phyloP scores from a whole-genome alignment of 768 basidiomycete genomes.

The Agrocybe pediades region DNA sequence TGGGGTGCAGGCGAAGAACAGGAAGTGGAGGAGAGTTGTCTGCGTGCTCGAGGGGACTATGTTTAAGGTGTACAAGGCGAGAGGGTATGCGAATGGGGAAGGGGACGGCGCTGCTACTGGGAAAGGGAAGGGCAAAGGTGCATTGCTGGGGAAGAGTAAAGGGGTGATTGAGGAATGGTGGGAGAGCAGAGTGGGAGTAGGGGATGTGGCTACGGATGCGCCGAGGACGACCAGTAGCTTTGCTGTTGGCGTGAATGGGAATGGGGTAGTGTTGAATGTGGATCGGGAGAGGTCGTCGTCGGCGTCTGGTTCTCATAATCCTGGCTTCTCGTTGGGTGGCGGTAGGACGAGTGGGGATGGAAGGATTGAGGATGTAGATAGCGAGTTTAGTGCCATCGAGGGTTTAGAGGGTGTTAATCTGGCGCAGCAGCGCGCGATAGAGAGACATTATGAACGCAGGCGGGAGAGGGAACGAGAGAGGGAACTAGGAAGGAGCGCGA shows the following conservation, averaged over 20 bases:
- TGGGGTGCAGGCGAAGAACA: slow-evolving; percentile 84
- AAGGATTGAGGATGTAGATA: not conserved
- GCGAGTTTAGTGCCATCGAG: not conserved
- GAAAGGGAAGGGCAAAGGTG: not conserved
- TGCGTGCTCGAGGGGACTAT: slow-evolving; percentile 93
- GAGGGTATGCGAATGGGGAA: slow-evolving; percentile 34
- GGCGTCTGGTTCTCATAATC: slow-evolving; percentile 1
- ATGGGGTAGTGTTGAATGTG: slow-evolving; percentile 2
- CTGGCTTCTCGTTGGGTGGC: no score
- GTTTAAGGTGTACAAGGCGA: slow-evolving; percentile 72
- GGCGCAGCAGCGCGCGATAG: not conserved
- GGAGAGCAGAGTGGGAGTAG: slow-evolving; percentile 77
- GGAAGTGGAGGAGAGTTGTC: slow-evolving; percentile 88
- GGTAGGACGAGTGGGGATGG: not conserved
- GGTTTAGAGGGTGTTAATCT: not conserved
- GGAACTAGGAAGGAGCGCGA: not conserved
- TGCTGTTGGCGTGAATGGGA: slow-evolving; percentile 21
- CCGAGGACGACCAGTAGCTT: slow-evolving; percentile 21
- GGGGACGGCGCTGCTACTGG: not conserved
- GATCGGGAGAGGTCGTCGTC: not conserved
- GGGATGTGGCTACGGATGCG: slow-evolving; percentile 43
- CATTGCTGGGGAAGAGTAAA: not conserved
- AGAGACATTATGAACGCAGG: not conserved
- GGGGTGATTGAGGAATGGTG: slow-evolving; percentile 71
- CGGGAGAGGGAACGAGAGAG: not conserved